These are phyloP conservation scores for Epithemia pelagica DNA, from an alignment of 108 stramenopile genomes.

Conservation along the genomic window DNA sequence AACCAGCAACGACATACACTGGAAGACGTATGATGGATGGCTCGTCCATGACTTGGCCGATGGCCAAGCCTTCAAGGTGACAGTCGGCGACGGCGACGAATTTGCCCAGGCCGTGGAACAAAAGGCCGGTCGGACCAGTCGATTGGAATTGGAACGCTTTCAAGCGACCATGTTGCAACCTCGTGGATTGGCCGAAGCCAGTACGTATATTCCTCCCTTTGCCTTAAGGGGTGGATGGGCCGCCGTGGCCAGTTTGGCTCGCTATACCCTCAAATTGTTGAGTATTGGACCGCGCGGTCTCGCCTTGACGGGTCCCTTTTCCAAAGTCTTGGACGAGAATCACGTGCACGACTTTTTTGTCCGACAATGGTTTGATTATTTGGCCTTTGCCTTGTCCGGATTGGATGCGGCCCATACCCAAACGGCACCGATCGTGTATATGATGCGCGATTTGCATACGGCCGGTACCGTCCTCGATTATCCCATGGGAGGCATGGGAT, in stretches of 20 bases:
- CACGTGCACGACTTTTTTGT: conserved; percentile 42
- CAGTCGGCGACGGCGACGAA: conserved; percentile 40
- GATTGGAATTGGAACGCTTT: conserved; percentile 45
- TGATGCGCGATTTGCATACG: conserved; percentile 78
- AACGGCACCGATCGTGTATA: conserved; percentile 88
- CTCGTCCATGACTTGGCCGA: conserved; percentile 54
- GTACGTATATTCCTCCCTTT: conserved; percentile 65
- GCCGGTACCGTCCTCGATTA: conserved; percentile 74
- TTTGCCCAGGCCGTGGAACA: conserved; percentile 52
- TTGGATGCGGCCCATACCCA: conserved; percentile 80
- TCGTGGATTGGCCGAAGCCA: conserved; percentile 48
- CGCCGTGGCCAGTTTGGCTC: conserved; percentile 27
- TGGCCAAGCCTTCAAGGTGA: conserved; percentile 47
- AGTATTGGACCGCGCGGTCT: conserved; percentile 55
- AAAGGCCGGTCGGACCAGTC: conserved; percentile 39
- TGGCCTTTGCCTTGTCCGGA: conserved; percentile 81
- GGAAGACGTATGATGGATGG: conserved; percentile 61
- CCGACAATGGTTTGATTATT: conserved; percentile 71
- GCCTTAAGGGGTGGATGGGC: conserved; percentile 56
- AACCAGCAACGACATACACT: conserved; percentile 38
- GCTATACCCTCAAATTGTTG: conserved; percentile 49
- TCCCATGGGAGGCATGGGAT: conserved; percentile 79
- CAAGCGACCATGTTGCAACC: conserved; percentile 28
- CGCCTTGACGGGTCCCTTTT: conserved; percentile 61
- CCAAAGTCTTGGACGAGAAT: conserved; percentile 46